Evolutionary conservation across 2,329 filamentous ascomycete species (phyloP).

Genomic region (Stagonosporopsis vannaccii): DNA sequence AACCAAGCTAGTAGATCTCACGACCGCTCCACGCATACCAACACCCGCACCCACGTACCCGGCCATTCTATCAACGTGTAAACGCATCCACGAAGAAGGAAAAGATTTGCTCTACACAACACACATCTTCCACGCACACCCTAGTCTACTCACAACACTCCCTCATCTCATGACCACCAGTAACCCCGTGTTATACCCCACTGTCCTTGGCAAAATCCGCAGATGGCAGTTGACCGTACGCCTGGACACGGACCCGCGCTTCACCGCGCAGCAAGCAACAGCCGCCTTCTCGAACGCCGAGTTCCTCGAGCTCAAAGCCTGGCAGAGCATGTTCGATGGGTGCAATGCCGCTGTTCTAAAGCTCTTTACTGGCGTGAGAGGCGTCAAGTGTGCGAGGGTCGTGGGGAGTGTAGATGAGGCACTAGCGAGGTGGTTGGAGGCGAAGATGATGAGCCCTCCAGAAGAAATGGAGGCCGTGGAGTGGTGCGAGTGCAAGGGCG

Average conservation of each 20-base stretch:
- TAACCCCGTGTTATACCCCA: conserved; percentile 47
- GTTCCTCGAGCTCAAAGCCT: conserved; percentile 59
- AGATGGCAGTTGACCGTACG: conserved; percentile 57
- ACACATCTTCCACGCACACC: conserved; percentile 60
- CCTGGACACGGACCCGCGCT: conserved; percentile 59
- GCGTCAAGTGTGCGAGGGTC: conserved; percentile 54
- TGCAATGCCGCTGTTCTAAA: conserved; percentile 53
- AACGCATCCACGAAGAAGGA: conserved; percentile 52
- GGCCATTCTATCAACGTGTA: conserved; percentile 52
- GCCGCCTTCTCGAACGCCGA: conserved; percentile 57
- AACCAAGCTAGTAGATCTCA: conserved; percentile 13
- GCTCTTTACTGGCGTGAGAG: conserved; percentile 56
- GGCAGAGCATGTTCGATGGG: conserved; percentile 50
- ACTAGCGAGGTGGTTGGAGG: conserved; percentile 56
- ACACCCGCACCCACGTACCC: conserved; percentile 42
- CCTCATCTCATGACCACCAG: conserved; percentile 52
- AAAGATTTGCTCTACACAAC: conserved; percentile 56
- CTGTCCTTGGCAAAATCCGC: conserved; percentile 47
- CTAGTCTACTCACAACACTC: conserved; percentile 53
- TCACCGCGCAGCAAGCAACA: conserved; percentile 48
- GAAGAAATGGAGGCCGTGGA: conserved; percentile 24
- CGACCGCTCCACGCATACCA: conserved; percentile 5
- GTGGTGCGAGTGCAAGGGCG: conserved; percentile 37
- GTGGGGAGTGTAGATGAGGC: conserved; percentile 52
- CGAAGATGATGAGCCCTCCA: conserved; percentile 51